Evolutionary conservation across 805 yeast species (phyloP).

Genomic region (Yamadazyma ubonensis): DNA sequence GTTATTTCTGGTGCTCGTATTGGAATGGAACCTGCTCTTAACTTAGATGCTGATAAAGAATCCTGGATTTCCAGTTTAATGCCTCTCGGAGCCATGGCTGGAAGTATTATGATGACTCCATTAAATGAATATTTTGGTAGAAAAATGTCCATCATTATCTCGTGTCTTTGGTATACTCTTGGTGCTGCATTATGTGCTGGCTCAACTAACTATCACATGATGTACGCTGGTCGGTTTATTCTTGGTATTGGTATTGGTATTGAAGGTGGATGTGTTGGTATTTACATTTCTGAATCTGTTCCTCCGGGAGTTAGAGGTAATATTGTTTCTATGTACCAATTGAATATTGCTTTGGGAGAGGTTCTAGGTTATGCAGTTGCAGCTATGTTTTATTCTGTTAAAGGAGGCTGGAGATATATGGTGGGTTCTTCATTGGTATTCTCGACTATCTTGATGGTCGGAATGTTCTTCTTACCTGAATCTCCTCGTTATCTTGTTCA

Average conservation of each 20-base stretch:
- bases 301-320: constrained; percentile 60
- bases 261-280: constrained; percentile 64
- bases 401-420: constrained; percentile 65
- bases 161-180: constrained; percentile 59
- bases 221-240: constrained; percentile 55
- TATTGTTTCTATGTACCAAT: constrained; percentile 61
- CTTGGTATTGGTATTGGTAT: constrained; percentile 66
- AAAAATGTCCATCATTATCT: constrained; percentile 50
- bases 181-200: constrained; percentile 61
- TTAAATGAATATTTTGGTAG: constrained; percentile 56
- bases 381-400: constrained; percentile 56
- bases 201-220: constrained; percentile 32
- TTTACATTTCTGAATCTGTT: constrained; percentile 60
- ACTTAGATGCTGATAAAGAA: constrained; percentile 40
- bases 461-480: constrained; percentile 44
- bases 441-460: constrained; percentile 40
- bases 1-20: constrained; percentile 63
- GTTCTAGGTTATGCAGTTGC: constrained; percentile 63
- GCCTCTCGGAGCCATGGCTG: constrained; percentile 71
- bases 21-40: constrained; percentile 45
- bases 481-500: constrained; percentile 45
- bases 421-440: constrained; percentile 61
- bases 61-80: constrained; percentile 58
- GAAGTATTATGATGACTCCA: constrained; percentile 60
- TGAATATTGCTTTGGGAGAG: constrained; percentile 66